phyloP scores from a whole-genome alignment of 768 basidiomycete species.

The Amanita muscaria region DNA sequence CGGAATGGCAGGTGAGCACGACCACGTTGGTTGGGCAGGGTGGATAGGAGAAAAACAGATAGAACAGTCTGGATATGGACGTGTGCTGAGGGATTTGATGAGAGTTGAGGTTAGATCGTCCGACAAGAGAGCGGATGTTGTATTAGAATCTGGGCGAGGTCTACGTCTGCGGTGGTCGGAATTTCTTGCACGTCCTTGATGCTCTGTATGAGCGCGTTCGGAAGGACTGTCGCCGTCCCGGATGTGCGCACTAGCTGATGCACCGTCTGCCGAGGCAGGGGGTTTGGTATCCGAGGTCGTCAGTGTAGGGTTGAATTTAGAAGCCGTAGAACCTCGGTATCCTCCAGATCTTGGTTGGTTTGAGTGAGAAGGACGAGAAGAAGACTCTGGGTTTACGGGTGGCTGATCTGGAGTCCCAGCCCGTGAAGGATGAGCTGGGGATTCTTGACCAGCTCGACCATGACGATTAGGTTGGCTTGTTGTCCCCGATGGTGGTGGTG shows the following conservation, averaged over 20 bases:
- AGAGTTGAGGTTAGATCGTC: slow-evolving; percentile 74
- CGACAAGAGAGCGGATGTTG: slow-evolving; percentile 10
- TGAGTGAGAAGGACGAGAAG: no score
- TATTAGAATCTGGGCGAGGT: neutral
- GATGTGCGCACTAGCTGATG: no score
- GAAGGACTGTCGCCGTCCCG: neutral
- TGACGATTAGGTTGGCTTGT: neutral
- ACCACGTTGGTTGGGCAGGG: slow-evolving; percentile 80
- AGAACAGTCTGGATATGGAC: slow-evolving; percentile 70
- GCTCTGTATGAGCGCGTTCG: neutral
- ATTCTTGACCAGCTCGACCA: neutral
- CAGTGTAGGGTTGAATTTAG: neutral
- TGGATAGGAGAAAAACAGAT: slow-evolving; percentile 79
- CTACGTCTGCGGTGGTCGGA: neutral
- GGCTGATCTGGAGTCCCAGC: neutral
- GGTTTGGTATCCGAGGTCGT: neutral
- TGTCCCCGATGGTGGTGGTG: neutral
- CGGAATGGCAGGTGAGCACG: slow-evolving; percentile 64
- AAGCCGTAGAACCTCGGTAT: neutral
- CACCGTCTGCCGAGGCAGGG: neutral
- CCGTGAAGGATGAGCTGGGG: neutral
- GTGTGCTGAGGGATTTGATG: slow-evolving; percentile 52
- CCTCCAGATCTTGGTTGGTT: no score
- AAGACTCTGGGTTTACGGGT: no score
- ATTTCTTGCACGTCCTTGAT: neutral